These are phyloP conservation scores for Phanerochaete sordida DNA, from an alignment of 768 basidiomycete genomes.

Conservation along the genomic window DNA sequence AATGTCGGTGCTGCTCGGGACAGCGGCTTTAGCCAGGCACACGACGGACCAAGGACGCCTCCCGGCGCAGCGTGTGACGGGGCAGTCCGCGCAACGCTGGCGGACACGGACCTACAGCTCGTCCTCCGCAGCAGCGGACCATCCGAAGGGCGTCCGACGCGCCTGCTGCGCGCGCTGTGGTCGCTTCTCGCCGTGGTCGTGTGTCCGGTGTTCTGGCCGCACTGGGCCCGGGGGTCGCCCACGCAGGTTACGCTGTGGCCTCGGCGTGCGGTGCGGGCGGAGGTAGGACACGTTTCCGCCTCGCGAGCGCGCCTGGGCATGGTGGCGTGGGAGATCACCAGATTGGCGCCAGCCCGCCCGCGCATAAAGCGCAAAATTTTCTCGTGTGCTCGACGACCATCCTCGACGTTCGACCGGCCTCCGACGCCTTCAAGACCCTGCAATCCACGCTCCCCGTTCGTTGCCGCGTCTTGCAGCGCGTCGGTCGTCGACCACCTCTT, in stretches of 20 bases:
- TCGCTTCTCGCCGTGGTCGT: too few species aligned
- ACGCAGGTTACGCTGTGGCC: too few species aligned
- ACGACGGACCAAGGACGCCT: not conserved
- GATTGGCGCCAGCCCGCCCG: not conserved
- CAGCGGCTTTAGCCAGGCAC: not conserved
- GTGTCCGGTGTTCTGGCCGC: too few species aligned
- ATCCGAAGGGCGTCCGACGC: too few species aligned
- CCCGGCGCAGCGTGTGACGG: not conserved
- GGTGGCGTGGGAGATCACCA: slow-evolving; percentile 2
- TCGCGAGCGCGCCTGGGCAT: not conserved
- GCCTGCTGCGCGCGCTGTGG: too few species aligned
- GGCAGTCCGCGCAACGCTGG: too few species aligned
- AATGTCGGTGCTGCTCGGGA: not conserved
- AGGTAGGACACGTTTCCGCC: too few species aligned
- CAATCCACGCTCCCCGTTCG: not conserved
- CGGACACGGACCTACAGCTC: too few species aligned
- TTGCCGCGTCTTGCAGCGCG: not conserved
- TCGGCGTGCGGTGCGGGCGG: too few species aligned
- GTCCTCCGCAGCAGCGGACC: too few species aligned
- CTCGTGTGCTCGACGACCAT: not conserved
- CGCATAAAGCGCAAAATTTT: not conserved
- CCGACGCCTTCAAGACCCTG: not conserved
- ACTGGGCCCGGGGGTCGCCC: too few species aligned
- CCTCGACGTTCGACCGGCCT: not conserved
- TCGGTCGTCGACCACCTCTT: not conserved